Evolutionary conservation across 331 rosid genomes (phyloP).

Genomic region (Acacia pycnantha): DNA sequence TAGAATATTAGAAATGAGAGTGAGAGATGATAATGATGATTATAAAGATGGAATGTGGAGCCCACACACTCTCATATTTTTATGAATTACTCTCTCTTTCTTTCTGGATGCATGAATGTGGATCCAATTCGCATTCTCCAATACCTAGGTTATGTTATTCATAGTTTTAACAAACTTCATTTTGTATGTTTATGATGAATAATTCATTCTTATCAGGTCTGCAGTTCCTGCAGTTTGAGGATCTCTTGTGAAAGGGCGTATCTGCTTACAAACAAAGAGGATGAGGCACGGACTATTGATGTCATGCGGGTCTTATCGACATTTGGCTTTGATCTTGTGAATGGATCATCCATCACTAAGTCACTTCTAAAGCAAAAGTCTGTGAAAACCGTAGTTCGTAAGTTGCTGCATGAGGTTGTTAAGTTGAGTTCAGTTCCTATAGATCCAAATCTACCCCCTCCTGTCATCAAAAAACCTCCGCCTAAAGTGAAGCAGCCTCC

Average conservation of each 20-base stretch:
- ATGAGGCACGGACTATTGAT: conserved; percentile 85
- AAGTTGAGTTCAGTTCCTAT: conserved; percentile 94
- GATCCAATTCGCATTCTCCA: background rate
- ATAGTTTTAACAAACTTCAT: background rate
- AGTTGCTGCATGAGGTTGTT: conserved; percentile 89
- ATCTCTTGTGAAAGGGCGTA: conserved; percentile 83
- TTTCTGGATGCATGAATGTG: background rate
- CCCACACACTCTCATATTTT: background rate
- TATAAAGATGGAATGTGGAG: background rate
- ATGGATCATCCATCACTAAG: conserved; percentile 56
- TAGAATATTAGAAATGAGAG: background rate
- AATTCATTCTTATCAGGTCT: conserved; percentile 66
- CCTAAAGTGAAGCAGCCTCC: conserved; percentile 97
- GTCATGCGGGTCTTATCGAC: conserved; percentile 77
- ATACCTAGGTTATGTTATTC: background rate
- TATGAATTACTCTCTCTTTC: background rate
- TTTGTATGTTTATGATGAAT: conserved; percentile 28
- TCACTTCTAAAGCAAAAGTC: conserved; percentile 77
- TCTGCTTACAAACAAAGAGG: conserved; percentile 84
- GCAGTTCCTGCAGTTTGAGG: conserved; percentile 99
- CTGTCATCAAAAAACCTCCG: conserved; percentile 71
- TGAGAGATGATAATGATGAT: background rate
- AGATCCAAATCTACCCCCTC: conserved; percentile 92
- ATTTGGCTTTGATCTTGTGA: conserved; percentile 78
- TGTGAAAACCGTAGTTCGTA: conserved; percentile 78